These are phyloP conservation scores for Diaporthe vexans DNA, from an alignment of 2,329 filamentous ascomycete genomes.

Conservation along the genomic window DNA sequence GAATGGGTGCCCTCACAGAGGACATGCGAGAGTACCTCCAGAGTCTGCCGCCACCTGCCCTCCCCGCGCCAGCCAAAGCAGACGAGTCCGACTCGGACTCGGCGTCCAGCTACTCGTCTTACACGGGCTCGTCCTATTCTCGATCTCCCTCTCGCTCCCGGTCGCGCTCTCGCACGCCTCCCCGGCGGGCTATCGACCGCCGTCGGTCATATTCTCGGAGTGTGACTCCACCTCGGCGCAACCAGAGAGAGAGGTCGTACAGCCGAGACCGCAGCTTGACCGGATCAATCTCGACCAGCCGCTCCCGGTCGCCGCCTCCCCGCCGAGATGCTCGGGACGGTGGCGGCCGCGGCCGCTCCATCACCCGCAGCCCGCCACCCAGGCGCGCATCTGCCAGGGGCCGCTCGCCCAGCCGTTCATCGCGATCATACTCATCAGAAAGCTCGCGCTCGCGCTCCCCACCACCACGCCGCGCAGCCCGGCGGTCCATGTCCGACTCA, in stretches of 20 bases:
- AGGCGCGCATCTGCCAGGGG: conserved; percentile 26
- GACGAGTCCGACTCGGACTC: conserved; percentile 78
- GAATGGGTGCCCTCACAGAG: conserved; percentile 94
- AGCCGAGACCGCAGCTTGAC: conserved; percentile 50
- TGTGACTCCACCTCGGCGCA: conserved; percentile 47
- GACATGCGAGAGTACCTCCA: conserved; percentile 93
- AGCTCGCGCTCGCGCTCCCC: conserved; percentile 40
- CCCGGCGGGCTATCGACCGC: conserved; percentile 53
- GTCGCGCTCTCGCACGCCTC: conserved; percentile 60
- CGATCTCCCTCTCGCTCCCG: conserved; percentile 63
- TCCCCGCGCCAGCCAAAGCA: conserved; percentile 74
- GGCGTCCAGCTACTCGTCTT: conserved; percentile 84
- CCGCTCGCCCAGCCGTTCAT: conserved; percentile 40
- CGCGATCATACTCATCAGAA: conserved; percentile 39
- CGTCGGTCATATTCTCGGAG: conserved; percentile 53
- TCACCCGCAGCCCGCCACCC: conserved; percentile 38
- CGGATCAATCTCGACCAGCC: conserved; percentile 53
- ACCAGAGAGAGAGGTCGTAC: conserved; percentile 39
- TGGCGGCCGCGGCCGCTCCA: conserved; percentile 35
- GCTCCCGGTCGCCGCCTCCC: conserved; percentile 43
- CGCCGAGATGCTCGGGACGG: conserved; percentile 37
- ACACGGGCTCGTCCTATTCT: conserved; percentile 74
- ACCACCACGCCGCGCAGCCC: conserved; percentile 2
- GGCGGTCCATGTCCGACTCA: conserved; percentile 35
- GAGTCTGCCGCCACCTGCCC: conserved; percentile 87